Evolutionary conservation across 352 stramenopile species (phyloP).

Genomic region (Phytophthora aleatoria): DNA sequence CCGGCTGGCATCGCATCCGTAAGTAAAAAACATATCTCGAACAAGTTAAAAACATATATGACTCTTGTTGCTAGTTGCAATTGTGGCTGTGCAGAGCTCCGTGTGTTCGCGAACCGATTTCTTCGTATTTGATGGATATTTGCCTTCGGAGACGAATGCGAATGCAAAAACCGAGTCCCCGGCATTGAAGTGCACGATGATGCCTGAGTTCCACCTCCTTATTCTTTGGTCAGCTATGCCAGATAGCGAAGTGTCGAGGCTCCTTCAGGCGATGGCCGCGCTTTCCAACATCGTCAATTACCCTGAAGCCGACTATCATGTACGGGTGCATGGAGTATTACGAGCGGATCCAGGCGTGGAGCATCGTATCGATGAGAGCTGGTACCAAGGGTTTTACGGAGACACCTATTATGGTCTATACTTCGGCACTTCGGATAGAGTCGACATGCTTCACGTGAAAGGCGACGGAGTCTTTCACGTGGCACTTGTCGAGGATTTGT

Average conservation of each 20-base stretch:
- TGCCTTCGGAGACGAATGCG: background rate
- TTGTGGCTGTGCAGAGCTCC: conserved; percentile 8
- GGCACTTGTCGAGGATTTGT: conserved; percentile 33
- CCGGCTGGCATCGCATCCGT: conserved; percentile 38
- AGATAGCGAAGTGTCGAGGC: conserved; percentile 8
- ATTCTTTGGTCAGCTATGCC: conserved; percentile 33
- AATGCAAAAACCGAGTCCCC: conserved; percentile 2
- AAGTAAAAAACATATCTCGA: background rate
- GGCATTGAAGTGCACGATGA: conserved; percentile 3
- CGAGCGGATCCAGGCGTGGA: conserved; percentile 14
- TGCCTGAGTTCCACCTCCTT: conserved; percentile 27
- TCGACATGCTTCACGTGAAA: conserved; percentile 35
- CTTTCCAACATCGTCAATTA: conserved; percentile 30
- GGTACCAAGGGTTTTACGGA: conserved; percentile 35
- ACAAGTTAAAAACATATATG: background rate
- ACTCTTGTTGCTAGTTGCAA: conserved; percentile 13
- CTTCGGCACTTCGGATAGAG: conserved; percentile 22
- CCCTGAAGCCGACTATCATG: conserved; percentile 25
- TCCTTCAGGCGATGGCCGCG: conserved; percentile 20
- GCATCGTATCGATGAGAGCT: conserved; percentile 26
- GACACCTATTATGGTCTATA: conserved; percentile 28
- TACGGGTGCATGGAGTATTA: conserved; percentile 18
- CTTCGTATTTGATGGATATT: conserved; percentile 36
- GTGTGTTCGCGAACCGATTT: conserved; percentile 35
- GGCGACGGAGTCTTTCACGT: conserved; percentile 26